These are phyloP conservation scores for Globisporangium ultimum DNA, from an alignment of 352 stramenopile species.

Conservation along the genomic window DNA sequence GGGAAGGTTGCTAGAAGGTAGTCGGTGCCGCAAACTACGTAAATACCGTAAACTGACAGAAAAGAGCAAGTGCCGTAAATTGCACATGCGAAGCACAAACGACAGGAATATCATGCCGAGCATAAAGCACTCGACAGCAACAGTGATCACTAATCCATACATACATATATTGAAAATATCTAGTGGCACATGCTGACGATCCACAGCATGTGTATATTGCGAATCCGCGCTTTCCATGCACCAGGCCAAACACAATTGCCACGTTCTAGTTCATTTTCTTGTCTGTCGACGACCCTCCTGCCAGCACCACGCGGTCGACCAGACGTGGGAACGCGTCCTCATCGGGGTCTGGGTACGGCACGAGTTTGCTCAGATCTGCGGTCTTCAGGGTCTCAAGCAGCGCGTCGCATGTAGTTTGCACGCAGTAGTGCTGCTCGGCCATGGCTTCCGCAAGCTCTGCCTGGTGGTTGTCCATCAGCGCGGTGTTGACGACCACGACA, in stretches of 20 bases:
- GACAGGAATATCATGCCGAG: too few species aligned
- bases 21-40: not conserved
- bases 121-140: too few species aligned
- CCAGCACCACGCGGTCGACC: slow-evolving; percentile 47
- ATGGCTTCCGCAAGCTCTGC: slow-evolving; percentile 93
- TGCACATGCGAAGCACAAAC: too few species aligned
- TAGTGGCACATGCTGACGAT: too few species aligned
- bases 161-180: too few species aligned
- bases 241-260: too few species aligned
- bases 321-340: slow-evolving; percentile 64
- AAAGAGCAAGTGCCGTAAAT: too few species aligned
- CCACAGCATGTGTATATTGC: too few species aligned
- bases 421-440: slow-evolving; percentile 58
- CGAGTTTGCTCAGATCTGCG: slow-evolving; percentile 38
- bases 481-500: slow-evolving; percentile 93
- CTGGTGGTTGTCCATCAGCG: slow-evolving; percentile 98
- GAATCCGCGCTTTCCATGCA: too few species aligned
- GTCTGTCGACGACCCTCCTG: not conserved
- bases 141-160: too few species aligned
- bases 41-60: too few species aligned
- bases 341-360: slow-evolving; percentile 52
- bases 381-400: slow-evolving; percentile 32
- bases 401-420: slow-evolving; percentile 41
- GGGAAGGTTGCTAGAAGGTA: not conserved
- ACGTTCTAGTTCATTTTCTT: not conserved